Percentiles rank a stretch among this genome's conserved stretches.
Conservation (phyloP, 306 rosid genomes). For the Datisca glomerata region DNA sequence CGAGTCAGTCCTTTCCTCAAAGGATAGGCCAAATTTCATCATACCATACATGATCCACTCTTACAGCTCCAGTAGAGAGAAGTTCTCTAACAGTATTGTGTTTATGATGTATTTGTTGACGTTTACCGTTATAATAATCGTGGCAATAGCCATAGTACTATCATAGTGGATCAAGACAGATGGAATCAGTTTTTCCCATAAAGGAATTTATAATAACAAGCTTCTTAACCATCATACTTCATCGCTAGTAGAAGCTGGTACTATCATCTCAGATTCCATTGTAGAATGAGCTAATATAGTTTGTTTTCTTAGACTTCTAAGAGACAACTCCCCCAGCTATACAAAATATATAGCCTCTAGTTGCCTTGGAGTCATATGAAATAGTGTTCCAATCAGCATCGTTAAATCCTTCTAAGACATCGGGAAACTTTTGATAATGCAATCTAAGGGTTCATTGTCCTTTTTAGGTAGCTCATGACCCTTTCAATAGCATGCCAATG, state of each 20-base stretch:
- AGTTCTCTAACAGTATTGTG: too few relatives aligned
- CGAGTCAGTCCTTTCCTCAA: not conserved
- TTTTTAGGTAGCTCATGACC: too few relatives aligned
- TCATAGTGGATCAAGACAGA: not conserved
- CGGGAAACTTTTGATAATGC: too few relatives aligned
- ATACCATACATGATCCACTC: not conserved
- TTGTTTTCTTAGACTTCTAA: conserved; percentile 1
- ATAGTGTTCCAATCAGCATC: not conserved
- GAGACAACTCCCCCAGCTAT: not conserved
- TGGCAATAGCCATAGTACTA: not conserved
- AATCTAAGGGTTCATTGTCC: too few relatives aligned
- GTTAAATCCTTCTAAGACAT: not conserved
- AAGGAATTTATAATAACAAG: not conserved
- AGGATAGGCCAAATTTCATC: not conserved
- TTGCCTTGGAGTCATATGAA: not conserved
- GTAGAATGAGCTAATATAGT: not conserved
- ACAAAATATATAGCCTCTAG: not conserved
- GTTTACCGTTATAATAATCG: not conserved
- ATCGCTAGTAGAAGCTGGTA: not conserved
- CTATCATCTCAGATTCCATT: too few relatives aligned
- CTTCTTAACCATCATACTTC: not conserved
- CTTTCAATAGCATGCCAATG: not conserved
- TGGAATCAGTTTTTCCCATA: conserved; percentile 1
- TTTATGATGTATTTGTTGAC: too few relatives aligned
- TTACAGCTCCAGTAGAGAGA: too few relatives aligned